These are phyloP conservation scores for Alisma plantagoaquatica DNA, from an alignment of 106 monocot genomes.

Conservation along the genomic window DNA sequence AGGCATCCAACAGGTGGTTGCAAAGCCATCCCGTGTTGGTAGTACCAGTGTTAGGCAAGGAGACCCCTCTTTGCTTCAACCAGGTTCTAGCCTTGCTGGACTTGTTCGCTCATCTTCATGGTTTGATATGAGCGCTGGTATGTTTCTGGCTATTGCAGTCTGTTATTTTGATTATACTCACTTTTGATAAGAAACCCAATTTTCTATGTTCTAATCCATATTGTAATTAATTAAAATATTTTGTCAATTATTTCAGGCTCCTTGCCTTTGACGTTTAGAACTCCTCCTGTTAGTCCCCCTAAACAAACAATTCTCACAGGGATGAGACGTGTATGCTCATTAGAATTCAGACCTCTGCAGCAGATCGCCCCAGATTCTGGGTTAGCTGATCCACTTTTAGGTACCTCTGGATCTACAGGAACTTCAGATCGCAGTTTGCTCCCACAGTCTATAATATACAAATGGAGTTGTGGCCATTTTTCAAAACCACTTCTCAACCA, in stretches of 20 bases:
- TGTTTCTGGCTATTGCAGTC: background rate
- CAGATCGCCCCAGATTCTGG: conserved; percentile 69
- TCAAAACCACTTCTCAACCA: conserved; percentile 82
- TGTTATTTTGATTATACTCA: background rate
- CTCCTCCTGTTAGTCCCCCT: conserved; percentile 95
- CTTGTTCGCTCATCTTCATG: conserved; percentile 79
- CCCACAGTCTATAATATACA: conserved; percentile 87
- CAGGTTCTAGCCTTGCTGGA: conserved; percentile 41
- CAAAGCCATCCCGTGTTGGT: conserved; percentile 34
- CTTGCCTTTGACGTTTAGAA: conserved; percentile 72
- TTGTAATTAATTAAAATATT: background rate
- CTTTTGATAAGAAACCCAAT: background rate
- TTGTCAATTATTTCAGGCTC: conserved; percentile 40
- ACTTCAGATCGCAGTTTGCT: conserved; percentile 60
- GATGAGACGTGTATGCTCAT: conserved; percentile 78
- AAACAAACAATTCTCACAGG: conserved; percentile 67
- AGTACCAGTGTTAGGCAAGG: conserved; percentile 31
- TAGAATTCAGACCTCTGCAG: conserved; percentile 72
- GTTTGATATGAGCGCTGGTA: conserved; percentile 99
- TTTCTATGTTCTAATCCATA: background rate
- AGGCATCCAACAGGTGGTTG: conserved; percentile 80
- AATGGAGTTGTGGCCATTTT: conserved; percentile 99
- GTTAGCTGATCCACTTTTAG: conserved; percentile 69
- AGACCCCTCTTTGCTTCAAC: conserved; percentile 35
- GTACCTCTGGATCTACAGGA: conserved; percentile 35